Conservation (phyloP, 768 basidiomycete genomes). For the Tricholoma flavovirens region DNA sequence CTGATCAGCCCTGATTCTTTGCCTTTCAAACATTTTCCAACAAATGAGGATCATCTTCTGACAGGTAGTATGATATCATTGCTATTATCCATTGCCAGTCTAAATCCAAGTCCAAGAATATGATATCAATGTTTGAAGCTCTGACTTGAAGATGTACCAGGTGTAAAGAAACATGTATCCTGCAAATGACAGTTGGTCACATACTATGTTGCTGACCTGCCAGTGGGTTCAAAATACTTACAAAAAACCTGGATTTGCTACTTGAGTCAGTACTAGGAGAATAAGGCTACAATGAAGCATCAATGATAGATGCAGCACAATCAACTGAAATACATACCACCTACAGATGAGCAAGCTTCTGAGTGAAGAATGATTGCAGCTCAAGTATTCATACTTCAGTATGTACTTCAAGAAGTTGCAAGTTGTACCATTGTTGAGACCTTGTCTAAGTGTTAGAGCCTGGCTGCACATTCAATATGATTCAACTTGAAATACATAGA, state of each 20-base stretch:
- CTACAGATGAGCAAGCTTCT: not conserved
- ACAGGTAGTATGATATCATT: not conserved
- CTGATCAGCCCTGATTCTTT: not conserved
- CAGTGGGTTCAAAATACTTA: not conserved
- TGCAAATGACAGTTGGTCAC: not conserved
- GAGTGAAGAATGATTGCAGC: not conserved
- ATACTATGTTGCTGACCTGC: not conserved
- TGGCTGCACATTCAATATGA: too few species aligned
- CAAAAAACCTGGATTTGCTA: not conserved
- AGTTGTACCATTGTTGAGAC: not conserved
- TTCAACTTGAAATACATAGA: too few species aligned
- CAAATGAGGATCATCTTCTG: not conserved
- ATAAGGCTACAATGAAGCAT: not conserved
- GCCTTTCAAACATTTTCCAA: not conserved
- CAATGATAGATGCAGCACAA: not conserved
- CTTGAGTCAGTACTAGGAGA: not conserved
- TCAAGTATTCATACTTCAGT: not conserved
- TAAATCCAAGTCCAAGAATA: not conserved
- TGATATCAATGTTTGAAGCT: not conserved
- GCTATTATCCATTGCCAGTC: not conserved
- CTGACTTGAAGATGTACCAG: not conserved
- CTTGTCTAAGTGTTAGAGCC: not conserved
- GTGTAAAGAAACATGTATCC: not conserved
- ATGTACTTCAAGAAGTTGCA: not conserved
- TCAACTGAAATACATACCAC: not conserved